Conservation (phyloP, 352 stramenopile species). For the Globisporangium acanthophoron region DNA sequence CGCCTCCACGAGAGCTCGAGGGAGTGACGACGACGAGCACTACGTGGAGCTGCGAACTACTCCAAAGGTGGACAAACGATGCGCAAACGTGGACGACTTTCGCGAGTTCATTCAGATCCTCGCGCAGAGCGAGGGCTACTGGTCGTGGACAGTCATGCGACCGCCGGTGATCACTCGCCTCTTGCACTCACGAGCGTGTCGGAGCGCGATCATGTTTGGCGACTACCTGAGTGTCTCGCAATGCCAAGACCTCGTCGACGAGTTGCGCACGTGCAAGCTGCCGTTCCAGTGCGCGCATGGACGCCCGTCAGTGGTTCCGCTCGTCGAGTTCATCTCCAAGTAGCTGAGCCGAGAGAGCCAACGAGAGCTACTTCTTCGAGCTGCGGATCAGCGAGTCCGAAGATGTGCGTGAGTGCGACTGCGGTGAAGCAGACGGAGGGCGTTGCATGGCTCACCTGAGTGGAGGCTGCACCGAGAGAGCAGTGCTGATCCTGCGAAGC, state of each 20-base stretch:
- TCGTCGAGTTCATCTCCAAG: conserved; percentile 52
- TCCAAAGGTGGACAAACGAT: conserved; percentile 68
- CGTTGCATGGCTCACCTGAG: conserved; percentile 3
- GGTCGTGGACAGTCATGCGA: conserved; percentile 25
- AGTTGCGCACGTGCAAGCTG: conserved; percentile 70
- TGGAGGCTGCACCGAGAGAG: conserved; percentile 31
- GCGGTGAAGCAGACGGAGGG: background rate
- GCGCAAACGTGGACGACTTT: conserved; percentile 69
- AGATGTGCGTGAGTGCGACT: background rate
- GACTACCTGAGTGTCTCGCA: conserved; percentile 67
- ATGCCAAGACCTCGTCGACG: conserved; percentile 65
- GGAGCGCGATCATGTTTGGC: conserved; percentile 93
- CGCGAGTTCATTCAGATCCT: conserved; percentile 81
- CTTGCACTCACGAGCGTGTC: conserved; percentile 84
- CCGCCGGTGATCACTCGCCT: conserved; percentile 78
- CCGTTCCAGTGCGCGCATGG: conserved; percentile 91
- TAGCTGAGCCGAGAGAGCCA: background rate
- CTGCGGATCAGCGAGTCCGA: background rate
- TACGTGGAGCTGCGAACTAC: conserved; percentile 30
- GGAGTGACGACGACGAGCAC: background rate
- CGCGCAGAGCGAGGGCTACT: conserved; percentile 15
- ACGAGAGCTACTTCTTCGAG: background rate
- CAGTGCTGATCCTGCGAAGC: conserved; percentile 61
- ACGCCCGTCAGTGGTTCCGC: conserved; percentile 83
- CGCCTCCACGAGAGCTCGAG: background rate